Percentiles rank a stretch among this genome's conserved stretches.
phyloP scores from a whole-genome alignment of 306 rosid genomes.

The Prosopis cineraria region DNA sequence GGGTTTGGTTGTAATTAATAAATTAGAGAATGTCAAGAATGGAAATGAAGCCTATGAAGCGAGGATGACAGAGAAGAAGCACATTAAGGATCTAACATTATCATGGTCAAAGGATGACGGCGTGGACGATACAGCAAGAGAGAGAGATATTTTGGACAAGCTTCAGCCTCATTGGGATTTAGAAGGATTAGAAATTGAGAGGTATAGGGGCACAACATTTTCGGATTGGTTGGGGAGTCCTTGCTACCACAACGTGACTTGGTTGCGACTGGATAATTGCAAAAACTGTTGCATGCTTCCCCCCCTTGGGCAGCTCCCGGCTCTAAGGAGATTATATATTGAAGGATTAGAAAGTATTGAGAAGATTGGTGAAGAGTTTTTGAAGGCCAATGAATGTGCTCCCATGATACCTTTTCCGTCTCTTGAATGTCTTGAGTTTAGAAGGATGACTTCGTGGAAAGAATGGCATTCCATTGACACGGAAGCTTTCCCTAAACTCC shows the following conservation, averaged over 20 bases:
- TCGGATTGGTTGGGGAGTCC: constrained; percentile 3
- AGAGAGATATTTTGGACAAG: constrained; percentile 1
- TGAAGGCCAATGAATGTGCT: background rate
- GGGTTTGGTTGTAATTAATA: background rate
- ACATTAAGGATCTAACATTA: background rate
- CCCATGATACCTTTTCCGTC: background rate
- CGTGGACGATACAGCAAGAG: background rate
- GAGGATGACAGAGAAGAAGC: background rate
- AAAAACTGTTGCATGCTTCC: constrained; percentile 13
- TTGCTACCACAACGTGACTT: background rate
- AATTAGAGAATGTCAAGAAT: background rate
- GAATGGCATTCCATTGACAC: background rate
- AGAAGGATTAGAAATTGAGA: background rate
- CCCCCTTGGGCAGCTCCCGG: constrained; percentile 14
- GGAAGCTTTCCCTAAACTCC: background rate
- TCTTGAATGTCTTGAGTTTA: background rate
- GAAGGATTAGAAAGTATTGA: background rate
- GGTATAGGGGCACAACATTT: constrained; percentile 5
- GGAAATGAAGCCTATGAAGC: background rate
- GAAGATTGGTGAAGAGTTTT: background rate
- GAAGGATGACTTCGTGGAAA: background rate
- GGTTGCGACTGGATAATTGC: rapidly evolving
- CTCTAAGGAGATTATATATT: background rate
- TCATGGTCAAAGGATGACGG: background rate
- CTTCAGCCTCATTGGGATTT: constrained; percentile 1